Conservation (phyloP, 2,329 filamentous ascomycete species). For the Pseudocercospora cruenta region DNA sequence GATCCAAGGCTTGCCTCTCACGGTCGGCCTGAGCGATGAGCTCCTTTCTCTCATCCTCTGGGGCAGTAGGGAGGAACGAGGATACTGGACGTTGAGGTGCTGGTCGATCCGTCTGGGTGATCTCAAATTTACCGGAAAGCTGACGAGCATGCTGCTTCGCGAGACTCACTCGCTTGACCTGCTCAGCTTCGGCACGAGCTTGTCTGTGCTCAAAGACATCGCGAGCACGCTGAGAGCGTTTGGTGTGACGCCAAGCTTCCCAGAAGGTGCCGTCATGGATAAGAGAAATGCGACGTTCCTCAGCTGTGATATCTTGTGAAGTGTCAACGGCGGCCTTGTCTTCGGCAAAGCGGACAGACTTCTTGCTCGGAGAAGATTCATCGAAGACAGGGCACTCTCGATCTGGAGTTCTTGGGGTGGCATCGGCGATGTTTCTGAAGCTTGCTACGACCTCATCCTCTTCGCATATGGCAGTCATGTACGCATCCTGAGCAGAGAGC, state of each 20-base stretch:
- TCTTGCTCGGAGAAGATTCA: conserved; percentile 58
- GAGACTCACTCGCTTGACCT: conserved; percentile 77
- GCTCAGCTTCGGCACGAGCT: conserved; percentile 84
- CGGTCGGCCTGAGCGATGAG: conserved; percentile 60
- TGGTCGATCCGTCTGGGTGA: conserved; percentile 57
- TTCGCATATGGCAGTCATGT: conserved; percentile 48
- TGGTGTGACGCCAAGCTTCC: conserved; percentile 66
- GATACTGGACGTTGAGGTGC: conserved; percentile 50
- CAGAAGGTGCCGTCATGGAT: conserved; percentile 68
- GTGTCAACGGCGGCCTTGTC: conserved; percentile 26
- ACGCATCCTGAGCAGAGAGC: conserved; percentile 80
- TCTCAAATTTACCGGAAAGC: conserved; percentile 81
- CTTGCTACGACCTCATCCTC: conserved; percentile 36
- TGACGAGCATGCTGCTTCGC: conserved; percentile 75
- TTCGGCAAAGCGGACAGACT: conserved; percentile 69
- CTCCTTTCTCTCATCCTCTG: conserved; percentile 43
- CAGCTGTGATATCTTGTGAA: not conserved
- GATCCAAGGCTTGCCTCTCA: conserved; percentile 77
- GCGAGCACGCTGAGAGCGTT: conserved; percentile 61
- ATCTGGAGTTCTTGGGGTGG: conserved; percentile 38
- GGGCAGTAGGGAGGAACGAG: conserved; percentile 43
- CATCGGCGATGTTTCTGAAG: conserved; percentile 36
- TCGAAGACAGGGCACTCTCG: conserved; percentile 26
- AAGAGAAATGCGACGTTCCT: conserved; percentile 37
- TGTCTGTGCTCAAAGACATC: conserved; percentile 87